Base-by-base conservation (phyloP, 495 filamentous ascomycete genomes). In the Schizothecium vesticola region DNA sequence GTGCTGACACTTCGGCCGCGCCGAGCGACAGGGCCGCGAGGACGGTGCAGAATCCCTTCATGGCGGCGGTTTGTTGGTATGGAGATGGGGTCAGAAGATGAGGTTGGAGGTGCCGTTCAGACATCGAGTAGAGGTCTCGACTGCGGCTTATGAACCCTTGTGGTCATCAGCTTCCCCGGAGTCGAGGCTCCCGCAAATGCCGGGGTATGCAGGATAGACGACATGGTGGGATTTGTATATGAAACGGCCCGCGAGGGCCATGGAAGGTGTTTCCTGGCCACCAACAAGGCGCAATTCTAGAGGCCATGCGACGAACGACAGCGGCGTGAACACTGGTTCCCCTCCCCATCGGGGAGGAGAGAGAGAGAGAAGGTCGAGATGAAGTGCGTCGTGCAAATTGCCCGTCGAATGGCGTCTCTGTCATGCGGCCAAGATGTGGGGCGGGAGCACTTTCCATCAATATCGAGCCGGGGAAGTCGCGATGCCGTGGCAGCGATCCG, bases 1-100 rank as follows among this genome's bases (percentile, higher is more conserved):
- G 80, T 4, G 70, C 80, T 8, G 79, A 78, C 25, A 76, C 78
- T 26, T 75, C 65, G 65, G 77, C 71, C 1, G 70, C 76, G 63
- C 74, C 75, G n/a, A 82, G 72, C 3, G 75, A 72, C 24, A 78
- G 72, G n/a, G 75, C 73, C 23, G 76, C 72, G 61, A 77, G 29
- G 69, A 78, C 25, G 55, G 67, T 66, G 66, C 74, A 56, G 58
- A 77, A 24, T 43, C 61, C 70, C 78, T 78, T 82, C 79, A 80
- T 83, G 29, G 22, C 72, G 68, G 19, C 22, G 62, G 33, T 43
- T 25, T 13, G 10, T 64, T 67, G 60, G 16, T 57, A 55, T 56
- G 36, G 21, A 51, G 29, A 24, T 43, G 28, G 29, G 29, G 56
- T 36, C 33, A 26, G 57, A 13, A 19, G 9, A 6, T 16, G 24